Conservation (phyloP, 1,139 yeast species). For the Suhomyces anneliseae region DNA sequence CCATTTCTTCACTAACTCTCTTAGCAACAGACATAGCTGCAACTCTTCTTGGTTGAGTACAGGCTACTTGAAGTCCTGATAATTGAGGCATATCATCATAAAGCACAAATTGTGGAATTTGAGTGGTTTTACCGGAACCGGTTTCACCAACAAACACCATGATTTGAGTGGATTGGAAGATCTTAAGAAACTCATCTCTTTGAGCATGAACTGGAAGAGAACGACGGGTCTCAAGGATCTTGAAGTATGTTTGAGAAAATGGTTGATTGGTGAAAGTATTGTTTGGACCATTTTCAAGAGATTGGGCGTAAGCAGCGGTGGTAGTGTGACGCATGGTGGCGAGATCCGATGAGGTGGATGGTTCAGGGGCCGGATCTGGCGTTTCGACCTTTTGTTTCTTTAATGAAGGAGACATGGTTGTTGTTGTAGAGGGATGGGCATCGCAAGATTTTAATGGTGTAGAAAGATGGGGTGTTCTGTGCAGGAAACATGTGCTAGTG, state of each 20-base stretch:
- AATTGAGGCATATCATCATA: constrained; percentile 90
- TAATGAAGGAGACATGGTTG: constrained; percentile 11
- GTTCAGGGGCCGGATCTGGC: constrained; percentile 56
- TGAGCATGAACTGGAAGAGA: constrained; percentile 94
- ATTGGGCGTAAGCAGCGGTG: constrained; percentile 67
- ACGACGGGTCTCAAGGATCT: constrained; percentile 74
- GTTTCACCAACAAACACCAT: constrained; percentile 99
- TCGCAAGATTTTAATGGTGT: constrained; percentile 2
- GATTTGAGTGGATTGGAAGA: constrained; percentile 85
- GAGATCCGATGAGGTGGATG: constrained; percentile 48
- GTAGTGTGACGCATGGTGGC: constrained; percentile 51
- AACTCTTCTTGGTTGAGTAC: constrained; percentile 97
- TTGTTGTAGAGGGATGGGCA: constrained; percentile 2
- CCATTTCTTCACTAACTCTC: constrained; percentile 96
- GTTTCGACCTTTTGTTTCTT: constrained; percentile 50
- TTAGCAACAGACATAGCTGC: constrained; percentile 98
- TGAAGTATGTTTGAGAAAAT: constrained; percentile 67
- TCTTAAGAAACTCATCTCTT: constrained; percentile 78
- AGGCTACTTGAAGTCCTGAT: constrained; percentile 78
- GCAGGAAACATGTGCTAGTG: not conserved
- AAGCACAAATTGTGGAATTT: constrained; percentile 92
- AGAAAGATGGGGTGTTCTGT: not conserved
- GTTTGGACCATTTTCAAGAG: constrained; percentile 57
- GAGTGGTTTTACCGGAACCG: constrained; percentile 97
- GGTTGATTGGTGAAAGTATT: constrained; percentile 79